Evolutionary conservation across 495 filamentous ascomycete genomes (phyloP), one percentile per base, ranked within the genome.

Genomic region (Hyaloscypha bicolor): DNA sequence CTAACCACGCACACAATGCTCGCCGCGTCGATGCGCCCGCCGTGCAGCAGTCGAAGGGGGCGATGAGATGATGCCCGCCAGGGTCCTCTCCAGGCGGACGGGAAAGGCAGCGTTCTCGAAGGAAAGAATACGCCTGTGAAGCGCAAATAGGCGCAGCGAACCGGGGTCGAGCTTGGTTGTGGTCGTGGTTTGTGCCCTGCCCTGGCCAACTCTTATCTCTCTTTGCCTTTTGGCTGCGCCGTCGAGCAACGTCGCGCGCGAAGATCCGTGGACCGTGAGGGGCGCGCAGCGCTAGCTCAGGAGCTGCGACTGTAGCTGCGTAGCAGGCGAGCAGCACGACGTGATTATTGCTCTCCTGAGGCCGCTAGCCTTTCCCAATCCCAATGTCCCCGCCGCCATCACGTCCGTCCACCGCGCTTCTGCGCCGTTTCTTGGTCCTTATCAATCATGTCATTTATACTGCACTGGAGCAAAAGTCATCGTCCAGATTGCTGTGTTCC

Each of bases 81-180:
- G 42, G 42, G 16, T 16, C 1, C 1, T 19, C 42, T 19, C 42
- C 11, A 1, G 9, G 42, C 42, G 9, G 2, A 4, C 16, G 9
- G 16, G 8, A 16, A 48, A 2, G 2, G 25, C 42, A 48, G 42
- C 42, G 42, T 48, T 48, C 42, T 48, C 42, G 42, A 48, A 33
- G 25, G 42, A 48, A 32, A 63, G 19, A 51, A 31, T 45, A 53
- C 48, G 22, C n/a, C 32, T 33, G 30, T 33, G 48, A 14, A 53
- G 62, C 62, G 62, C 19, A 19, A 56, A 35, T 64, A 64, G 56
- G 62, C 62, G 62, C 62, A 19, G n/a, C 11, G 51, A 64, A 16
- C 29, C 31, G 8, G 8, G n/a, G 42, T 4, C 42, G 12, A 12
- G 25, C 25, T 25, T 25, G 25, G 25, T 25, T 3, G 35, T 1